These are phyloP conservation scores for Suillus luteus DNA, from an alignment of 768 basidiomycete species.

Conservation along the genomic window DNA sequence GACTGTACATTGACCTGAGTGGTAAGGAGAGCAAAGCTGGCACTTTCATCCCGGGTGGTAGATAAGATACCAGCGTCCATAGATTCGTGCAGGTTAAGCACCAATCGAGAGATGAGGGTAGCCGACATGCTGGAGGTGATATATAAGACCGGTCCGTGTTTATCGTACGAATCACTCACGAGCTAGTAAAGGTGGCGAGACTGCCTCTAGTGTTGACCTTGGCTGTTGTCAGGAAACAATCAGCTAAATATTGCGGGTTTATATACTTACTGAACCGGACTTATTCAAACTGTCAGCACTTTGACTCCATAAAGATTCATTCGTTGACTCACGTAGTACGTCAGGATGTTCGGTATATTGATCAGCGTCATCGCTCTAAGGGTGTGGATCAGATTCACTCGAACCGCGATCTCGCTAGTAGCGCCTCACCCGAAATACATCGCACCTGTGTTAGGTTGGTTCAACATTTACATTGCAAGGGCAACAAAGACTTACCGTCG, in stretches of 20 bases:
- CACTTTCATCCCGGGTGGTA: background rate
- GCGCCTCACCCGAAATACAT: background rate
- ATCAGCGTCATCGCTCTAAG: background rate
- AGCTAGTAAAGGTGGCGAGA: background rate
- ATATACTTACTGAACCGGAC: background rate
- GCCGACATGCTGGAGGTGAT: background rate
- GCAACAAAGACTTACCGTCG: background rate
- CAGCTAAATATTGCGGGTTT: background rate
- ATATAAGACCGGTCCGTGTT: background rate
- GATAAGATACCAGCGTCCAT: background rate
- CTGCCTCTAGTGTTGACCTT: background rate
- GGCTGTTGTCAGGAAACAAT: background rate
- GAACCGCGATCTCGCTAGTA: background rate
- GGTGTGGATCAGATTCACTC: background rate
- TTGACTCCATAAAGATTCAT: background rate
- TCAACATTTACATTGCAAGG: background rate
- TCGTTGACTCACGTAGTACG: background rate
- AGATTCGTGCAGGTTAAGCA: background rate
- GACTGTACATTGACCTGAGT: background rate
- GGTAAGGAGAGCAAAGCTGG: background rate
- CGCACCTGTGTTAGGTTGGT: background rate
- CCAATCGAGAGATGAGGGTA: background rate
- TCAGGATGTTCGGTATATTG: constrained; percentile 1
- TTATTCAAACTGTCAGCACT: background rate
- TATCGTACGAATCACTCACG: background rate